Conservation (phyloP, 2,329 filamentous ascomycete genomes). For the Chrysoporthe austroafricana region DNA sequence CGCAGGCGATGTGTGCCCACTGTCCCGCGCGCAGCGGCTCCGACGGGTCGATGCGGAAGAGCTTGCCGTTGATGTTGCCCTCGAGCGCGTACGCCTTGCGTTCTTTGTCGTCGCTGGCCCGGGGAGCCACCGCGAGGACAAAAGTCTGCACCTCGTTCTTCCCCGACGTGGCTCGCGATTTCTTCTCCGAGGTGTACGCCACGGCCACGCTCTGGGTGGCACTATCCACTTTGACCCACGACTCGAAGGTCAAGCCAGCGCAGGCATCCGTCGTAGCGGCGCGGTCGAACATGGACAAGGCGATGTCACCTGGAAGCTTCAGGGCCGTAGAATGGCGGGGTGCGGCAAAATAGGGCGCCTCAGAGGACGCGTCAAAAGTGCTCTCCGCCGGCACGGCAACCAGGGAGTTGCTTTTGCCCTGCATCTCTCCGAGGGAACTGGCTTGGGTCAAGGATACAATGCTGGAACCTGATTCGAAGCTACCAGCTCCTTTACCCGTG, state of each 20-base stretch:
- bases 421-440: background rate
- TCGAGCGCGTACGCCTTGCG: background rate
- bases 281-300: background rate
- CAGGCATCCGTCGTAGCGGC: background rate
- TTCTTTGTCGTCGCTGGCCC: background rate
- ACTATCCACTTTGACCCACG: background rate
- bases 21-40: background rate
- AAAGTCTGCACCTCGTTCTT: background rate
- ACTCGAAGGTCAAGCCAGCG: background rate
- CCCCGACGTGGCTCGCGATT: background rate
- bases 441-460: background rate
- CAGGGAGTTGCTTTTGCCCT: background rate
- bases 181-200: background rate
- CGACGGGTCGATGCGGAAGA: slow-evolving; percentile 2
- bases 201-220: background rate
- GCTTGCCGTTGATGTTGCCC: background rate
- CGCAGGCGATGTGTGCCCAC: background rate
- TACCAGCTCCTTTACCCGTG: background rate
- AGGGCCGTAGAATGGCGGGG: background rate
- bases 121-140: background rate
- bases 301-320: background rate
- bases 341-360: background rate
- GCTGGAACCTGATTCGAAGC: background rate
- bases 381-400: background rate
- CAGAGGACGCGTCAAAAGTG: background rate